Conservation (phyloP, 352 stramenopile species). For the Globisporangium lucens region DNA sequence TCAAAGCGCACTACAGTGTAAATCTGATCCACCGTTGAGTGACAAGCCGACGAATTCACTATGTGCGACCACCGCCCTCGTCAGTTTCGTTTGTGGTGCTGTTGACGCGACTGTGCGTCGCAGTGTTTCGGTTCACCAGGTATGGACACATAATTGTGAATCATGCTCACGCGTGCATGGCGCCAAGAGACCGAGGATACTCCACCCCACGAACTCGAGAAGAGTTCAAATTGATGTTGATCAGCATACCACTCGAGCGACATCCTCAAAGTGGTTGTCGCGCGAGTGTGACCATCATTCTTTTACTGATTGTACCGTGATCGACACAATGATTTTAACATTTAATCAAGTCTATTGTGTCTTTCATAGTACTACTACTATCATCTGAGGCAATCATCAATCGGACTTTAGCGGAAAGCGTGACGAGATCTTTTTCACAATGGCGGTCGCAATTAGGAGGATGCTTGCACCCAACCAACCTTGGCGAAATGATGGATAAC, state of each 20-base stretch:
- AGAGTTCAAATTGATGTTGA: too few species aligned
- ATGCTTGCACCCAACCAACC: not conserved
- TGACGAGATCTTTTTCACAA: not conserved
- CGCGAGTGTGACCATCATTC: not conserved
- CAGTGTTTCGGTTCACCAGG: too few species aligned
- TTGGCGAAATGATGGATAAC: slow-evolving; percentile 9
- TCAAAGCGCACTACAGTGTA: too few species aligned
- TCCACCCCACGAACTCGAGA: too few species aligned
- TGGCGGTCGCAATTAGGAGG: not conserved
- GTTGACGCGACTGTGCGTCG: too few species aligned
- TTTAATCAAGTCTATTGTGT: not conserved
- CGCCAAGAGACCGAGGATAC: too few species aligned
- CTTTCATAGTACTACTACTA: not conserved
- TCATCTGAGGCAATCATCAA: not conserved
- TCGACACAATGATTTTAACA: not conserved
- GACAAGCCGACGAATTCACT: too few species aligned
- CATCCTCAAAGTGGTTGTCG: not conserved
- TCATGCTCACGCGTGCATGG: too few species aligned
- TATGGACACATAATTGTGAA: too few species aligned
- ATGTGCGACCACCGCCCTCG: too few species aligned
- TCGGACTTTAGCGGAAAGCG: not conserved
- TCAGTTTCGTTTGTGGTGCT: too few species aligned
- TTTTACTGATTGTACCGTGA: not conserved
- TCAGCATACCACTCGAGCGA: not conserved
- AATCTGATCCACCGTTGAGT: too few species aligned